Evolutionary conservation across 768 basidiomycete species (phyloP), one percentile per base, ranked within the genome.

Genomic region (Rhizopogon sp.): DNA sequence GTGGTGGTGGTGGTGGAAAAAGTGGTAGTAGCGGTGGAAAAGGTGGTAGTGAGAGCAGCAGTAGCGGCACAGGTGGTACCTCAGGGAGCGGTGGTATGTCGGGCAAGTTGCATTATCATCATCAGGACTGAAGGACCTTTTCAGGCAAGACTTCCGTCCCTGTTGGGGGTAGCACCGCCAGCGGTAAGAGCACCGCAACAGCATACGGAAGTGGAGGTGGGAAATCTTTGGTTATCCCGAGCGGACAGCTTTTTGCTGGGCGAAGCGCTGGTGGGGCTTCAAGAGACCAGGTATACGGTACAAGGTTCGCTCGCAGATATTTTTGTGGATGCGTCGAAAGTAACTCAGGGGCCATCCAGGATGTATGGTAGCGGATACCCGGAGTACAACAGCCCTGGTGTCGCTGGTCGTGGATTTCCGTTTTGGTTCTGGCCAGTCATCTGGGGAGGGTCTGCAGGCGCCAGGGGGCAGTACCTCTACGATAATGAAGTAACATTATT

Each of bases 361-460:
- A 56, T 62, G 3, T 86, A 85, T 56, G 85, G 84, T 6, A 85
- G 82, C 58, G 85, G 85, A 3, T 86, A 87, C 61, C 84, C 84
- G 37, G 79, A 80, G 1, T 25, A 74, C 5, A 2, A 61, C 3
- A 70, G 72, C 6, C 72, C 74, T 3, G 82, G 83, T 13, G 80
- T 83, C 16, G 43, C 58, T 0, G 76, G 76, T 0, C 74, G 75
- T 0, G 74, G 74, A 2, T 87, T 88, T 62, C 86, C 86, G 0
- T 87, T 83, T 63, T 75, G 74, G 58, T 88, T 77, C 69, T 87
- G 85, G 84, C 85, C 85, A 6, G 41, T 87, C 9, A 74, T 75
- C 1, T 86, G 81, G 79, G 71, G 69, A 2, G 68, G 68, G 1
- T 58, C 40, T 25, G 61, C 55, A 28, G 72, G 46, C 40, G 60